Base-by-base conservation (phyloP, 2,329 filamentous ascomycete species). In the Ophiostoma pallidulum region DNA sequence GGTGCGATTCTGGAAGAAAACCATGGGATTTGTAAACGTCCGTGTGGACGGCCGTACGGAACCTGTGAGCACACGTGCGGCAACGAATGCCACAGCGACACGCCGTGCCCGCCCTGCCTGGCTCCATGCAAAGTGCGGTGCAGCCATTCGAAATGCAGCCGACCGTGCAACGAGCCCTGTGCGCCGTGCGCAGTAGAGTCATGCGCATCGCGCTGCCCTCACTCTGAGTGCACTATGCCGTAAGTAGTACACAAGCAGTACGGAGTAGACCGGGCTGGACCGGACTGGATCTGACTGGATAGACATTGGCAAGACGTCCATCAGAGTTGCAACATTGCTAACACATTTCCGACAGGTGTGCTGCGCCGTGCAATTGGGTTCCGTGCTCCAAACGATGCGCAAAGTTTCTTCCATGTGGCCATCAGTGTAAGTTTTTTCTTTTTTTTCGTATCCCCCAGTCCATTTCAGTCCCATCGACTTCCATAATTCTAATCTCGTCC, bases 351-450 rank as follows among this genome's bases (percentile, higher is more conserved):
- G n/a, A 16, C n/a, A 53, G 51, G 3, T 86, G 83, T 51, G 78
- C 79, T 0, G 82, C 75, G 0, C 82, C 83, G 0, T 88, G 82
- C 57, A 68, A 84, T 53, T 73, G 77, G 63, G 57, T 85, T 0
- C 84, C 83, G 1, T 88, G 82, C 58, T 74, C 73, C 2, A 60
- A 69, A 54, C 68, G 82, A 8, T 88, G 83, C 56, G 56, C 64
- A 3, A 66, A 73, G 24, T 14, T 49, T 0, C 60, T 86, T 4
- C 16, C 22, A 0, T 86, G 82, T 56, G 75, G 76, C 1, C 80
- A 86, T 58, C 74, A 68, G 57, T 86, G 66, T 53, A 13, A 41
- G 52, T 41, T 10, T 10, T 6, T 24, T 19, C 13, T 35, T 20
- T 26, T 28, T 24, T 38, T 18, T 24, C 31, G 8, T n/a, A n/a